phyloP scores from a whole-genome alignment of 2,329 filamentous ascomycete genomes.

The Phialophora macrospora region DNA sequence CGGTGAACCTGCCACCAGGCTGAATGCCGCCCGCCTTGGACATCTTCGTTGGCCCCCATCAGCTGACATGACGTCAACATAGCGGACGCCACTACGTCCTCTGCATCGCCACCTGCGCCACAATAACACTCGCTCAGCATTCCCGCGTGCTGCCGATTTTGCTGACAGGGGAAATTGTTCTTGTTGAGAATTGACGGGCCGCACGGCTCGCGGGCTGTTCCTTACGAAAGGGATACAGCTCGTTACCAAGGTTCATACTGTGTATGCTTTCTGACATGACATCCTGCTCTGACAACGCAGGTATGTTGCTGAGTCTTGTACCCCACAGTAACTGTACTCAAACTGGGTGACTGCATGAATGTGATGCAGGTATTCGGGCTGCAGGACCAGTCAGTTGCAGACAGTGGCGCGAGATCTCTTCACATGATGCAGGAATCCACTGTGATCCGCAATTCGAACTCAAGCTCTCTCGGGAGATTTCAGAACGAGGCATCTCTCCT shows the following conservation, averaged over 20 bases:
- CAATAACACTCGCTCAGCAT: slow-evolving; percentile 4
- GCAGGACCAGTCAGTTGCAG: slow-evolving; percentile 9
- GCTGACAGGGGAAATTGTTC: slow-evolving; percentile 17
- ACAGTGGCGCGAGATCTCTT: slow-evolving; percentile 12
- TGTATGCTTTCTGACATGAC: not conserved
- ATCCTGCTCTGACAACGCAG: slow-evolving; percentile 12
- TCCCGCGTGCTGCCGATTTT: not conserved
- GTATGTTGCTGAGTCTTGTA: slow-evolving; percentile 10
- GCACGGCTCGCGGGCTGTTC: slow-evolving; percentile 9
- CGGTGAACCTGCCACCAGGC: slow-evolving; percentile 1
- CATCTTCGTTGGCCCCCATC: not conserved
- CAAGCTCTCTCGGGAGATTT: slow-evolving; percentile 6
- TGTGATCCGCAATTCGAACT: not conserved
- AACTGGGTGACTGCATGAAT: not conserved
- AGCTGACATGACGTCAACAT: slow-evolving; percentile 25
- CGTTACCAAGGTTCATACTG: not conserved
- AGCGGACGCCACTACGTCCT: not conserved
- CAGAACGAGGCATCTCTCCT: slow-evolving; percentile 7
- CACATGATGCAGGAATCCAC: slow-evolving; percentile 18
- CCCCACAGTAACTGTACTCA: slow-evolving; percentile 7
- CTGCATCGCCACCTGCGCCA: not conserved
- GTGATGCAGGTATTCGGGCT: slow-evolving; percentile 10
- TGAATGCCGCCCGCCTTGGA: not conserved
- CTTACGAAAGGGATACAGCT: not conserved
- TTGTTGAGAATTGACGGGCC: slow-evolving; percentile 11